A percentile compares a stretch with the other conserved stretches of the same genome.
phyloP scores from a whole-genome alignment of 2,329 filamentous ascomycete species.

The Fusarium odoratissimum region DNA sequence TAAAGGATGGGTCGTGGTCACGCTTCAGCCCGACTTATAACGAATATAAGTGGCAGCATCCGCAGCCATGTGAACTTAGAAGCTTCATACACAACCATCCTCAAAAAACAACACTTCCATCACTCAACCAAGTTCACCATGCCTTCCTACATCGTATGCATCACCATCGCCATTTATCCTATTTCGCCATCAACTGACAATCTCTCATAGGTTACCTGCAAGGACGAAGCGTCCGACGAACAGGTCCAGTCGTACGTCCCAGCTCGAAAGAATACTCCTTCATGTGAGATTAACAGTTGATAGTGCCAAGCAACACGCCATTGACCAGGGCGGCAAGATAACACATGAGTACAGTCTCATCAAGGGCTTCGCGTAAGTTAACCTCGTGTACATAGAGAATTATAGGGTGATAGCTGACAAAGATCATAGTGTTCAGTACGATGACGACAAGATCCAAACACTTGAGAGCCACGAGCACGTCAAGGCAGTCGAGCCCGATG shows the following conservation, averaged over 20 bases:
- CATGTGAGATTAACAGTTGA: not conserved
- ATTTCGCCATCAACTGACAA: conserved; percentile 22
- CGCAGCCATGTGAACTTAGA: conserved; percentile 22
- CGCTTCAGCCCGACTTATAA: conserved; percentile 36
- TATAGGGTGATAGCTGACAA: not conserved
- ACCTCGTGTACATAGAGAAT: not conserved
- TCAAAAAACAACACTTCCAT: conserved; percentile 27
- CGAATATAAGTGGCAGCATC: conserved; percentile 42
- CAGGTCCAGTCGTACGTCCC: conserved; percentile 73
- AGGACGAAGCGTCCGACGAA: conserved; percentile 72
- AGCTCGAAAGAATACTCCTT: not conserved
- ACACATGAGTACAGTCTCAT: conserved; percentile 85
- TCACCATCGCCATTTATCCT: not conserved
- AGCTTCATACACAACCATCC: conserved; percentile 29
- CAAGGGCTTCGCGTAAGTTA: conserved; percentile 89
- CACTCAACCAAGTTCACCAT: conserved; percentile 52
- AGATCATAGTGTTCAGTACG: conserved; percentile 74
- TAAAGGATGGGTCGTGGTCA: conserved; percentile 37
- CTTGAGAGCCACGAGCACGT: conserved; percentile 78
- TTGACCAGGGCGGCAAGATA: conserved; percentile 84
- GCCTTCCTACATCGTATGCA: conserved; percentile 67
- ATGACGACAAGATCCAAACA: conserved; percentile 72
- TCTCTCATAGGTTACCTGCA: conserved; percentile 77
- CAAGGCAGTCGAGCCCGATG: conserved; percentile 79
- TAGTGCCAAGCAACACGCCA: conserved; percentile 81